Conservation (phyloP, 2,329 filamentous ascomycete genomes). For the Fusarium sp. region DNA sequence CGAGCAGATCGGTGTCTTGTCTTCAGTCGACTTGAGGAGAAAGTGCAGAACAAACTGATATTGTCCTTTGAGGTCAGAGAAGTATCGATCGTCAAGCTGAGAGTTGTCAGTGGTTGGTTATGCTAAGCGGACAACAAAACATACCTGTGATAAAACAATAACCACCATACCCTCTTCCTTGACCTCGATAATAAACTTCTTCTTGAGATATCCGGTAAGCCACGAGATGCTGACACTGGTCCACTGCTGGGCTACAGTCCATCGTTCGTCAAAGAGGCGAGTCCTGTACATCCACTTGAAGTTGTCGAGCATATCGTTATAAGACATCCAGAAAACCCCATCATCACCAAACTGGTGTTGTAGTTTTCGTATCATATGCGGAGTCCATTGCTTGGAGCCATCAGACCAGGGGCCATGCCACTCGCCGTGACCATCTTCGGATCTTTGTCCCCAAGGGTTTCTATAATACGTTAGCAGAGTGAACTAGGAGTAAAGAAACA, state of each 20-base stretch:
- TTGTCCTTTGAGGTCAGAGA: conserved; percentile 57
- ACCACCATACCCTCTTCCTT: conserved; percentile 56
- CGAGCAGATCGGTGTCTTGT: conserved; percentile 36
- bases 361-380: conserved; percentile 75
- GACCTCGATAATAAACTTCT: conserved; percentile 57
- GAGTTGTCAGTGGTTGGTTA: conserved; percentile 12
- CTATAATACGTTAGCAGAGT: conserved; percentile 50
- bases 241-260: conserved; percentile 60
- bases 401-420: conserved; percentile 81
- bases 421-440: conserved; percentile 58
- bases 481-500: neutral
- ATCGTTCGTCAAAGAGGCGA: conserved; percentile 58
- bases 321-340: conserved; percentile 64
- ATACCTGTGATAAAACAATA: conserved; percentile 55
- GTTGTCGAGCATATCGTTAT: conserved; percentile 57
- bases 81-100: conserved; percentile 60
- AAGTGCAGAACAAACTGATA: conserved; percentile 58
- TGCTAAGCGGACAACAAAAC: neutral
- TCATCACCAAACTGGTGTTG: conserved; percentile 76
- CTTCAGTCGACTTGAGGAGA: conserved; percentile 48
- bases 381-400: conserved; percentile 78
- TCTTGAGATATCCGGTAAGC: conserved; percentile 58
- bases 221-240: conserved; percentile 56
- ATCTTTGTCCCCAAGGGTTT: conserved; percentile 76
- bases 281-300: conserved; percentile 59